Evolutionary conservation across 2,329 filamentous ascomycete genomes (phyloP).

Genomic region (Talaromyces verruculosus): DNA sequence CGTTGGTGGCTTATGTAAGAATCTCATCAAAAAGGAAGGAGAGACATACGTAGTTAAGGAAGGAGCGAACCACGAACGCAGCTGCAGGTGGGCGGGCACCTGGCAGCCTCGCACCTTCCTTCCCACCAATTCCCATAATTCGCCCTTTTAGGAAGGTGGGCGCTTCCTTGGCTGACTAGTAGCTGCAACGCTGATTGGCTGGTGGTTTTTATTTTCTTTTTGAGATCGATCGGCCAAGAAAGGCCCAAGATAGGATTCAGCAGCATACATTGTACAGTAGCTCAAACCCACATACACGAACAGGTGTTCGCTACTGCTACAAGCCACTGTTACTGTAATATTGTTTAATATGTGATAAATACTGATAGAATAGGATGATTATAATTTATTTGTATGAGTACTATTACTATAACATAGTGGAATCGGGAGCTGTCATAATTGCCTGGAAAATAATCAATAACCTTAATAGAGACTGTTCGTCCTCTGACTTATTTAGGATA

Average conservation of each 20-base stretch:
- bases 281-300: conserved; percentile 6
- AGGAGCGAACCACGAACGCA: not conserved
- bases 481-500: not conserved
- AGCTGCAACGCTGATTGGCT: not conserved
- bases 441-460: not conserved
- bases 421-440: not conserved
- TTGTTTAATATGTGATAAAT: not conserved
- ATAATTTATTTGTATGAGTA: not conserved
- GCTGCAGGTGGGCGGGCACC: not conserved
- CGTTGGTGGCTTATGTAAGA: not conserved
- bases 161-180: not conserved
- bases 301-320: not conserved
- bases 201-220: not conserved
- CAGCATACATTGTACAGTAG: not conserved
- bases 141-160: not conserved
- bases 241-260: not conserved
- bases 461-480: not conserved
- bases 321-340: not conserved
- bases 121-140: not conserved
- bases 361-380: not conserved
- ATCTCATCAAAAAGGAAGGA: not conserved
- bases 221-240: conserved; percentile 6
- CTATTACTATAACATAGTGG: not conserved
- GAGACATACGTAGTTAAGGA: not conserved
- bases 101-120: not conserved